These are phyloP conservation scores for Lipomyces kockii DNA, from an alignment of 805 yeast species.

Conservation along the genomic window DNA sequence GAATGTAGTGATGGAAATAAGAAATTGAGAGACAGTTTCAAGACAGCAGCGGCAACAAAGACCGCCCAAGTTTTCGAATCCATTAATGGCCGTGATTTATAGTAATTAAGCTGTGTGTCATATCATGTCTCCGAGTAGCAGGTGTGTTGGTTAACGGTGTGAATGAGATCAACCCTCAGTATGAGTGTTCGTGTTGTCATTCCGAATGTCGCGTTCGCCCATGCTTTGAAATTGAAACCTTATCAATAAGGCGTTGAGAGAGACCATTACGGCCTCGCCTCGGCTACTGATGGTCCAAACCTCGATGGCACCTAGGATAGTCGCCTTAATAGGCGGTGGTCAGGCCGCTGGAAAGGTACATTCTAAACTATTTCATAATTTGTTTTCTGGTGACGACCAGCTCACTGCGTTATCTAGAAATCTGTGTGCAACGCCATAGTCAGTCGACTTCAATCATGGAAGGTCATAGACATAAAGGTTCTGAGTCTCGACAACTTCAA, in stretches of 20 bases:
- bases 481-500: constrained; percentile 20
- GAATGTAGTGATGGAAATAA: constrained; percentile 26
- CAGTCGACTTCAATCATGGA: constrained; percentile 22
- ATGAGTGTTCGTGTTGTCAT: too few relatives aligned
- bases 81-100: not conserved
- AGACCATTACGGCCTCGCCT: not conserved
- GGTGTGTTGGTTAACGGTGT: not conserved
- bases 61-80: constrained; percentile 11
- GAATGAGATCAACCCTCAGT: not conserved
- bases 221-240: not conserved
- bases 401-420: constrained; percentile 16
- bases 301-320: constrained; percentile 28
- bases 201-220: not conserved
- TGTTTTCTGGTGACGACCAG: not conserved
- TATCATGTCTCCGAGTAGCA: not conserved
- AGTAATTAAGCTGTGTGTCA: not conserved
- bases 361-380: not conserved
- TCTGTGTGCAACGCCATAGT: constrained; percentile 24
- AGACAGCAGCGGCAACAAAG: constrained; percentile 12
- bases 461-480: constrained; percentile 17
- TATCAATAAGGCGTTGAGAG: not conserved
- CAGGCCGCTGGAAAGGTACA: constrained; percentile 35
- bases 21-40: constrained; percentile 15
- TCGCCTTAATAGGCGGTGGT: constrained; percentile 31
- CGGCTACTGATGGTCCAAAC: not conserved